These are phyloP conservation scores for Metarhizium sp. DNA, from an alignment of 2,329 filamentous ascomycete species.

Conservation along the genomic window DNA sequence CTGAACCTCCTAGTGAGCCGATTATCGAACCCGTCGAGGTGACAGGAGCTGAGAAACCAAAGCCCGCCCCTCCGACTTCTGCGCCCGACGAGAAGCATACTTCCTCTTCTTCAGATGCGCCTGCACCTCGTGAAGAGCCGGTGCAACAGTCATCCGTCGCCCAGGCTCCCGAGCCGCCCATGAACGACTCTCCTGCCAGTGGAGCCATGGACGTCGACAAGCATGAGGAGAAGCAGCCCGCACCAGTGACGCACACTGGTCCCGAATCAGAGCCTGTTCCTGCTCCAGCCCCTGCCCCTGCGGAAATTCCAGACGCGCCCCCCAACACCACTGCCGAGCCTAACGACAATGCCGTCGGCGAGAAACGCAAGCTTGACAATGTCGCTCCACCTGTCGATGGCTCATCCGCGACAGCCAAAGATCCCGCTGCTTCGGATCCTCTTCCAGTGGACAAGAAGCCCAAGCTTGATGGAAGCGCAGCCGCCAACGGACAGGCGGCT, in stretches of 20 bases:
- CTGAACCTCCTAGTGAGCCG: constrained; percentile 12
- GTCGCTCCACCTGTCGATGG: constrained; percentile 8
- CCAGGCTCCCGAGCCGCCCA: background rate
- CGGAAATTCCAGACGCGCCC: background rate
- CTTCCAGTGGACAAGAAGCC: constrained; percentile 29
- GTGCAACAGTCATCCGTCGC: background rate
- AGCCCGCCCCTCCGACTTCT: constrained; percentile 12
- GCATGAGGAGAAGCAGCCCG: background rate
- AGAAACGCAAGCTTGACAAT: constrained; percentile 31
- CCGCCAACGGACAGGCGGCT: constrained; percentile 9
- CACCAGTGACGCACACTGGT: constrained; percentile 5
- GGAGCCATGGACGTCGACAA: background rate
- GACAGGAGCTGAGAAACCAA: constrained; percentile 14
- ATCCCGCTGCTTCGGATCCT: constrained; percentile 9
- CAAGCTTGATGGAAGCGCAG: constrained; percentile 24
- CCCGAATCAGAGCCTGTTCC: constrained; percentile 3
- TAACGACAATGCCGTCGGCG: constrained; percentile 14
- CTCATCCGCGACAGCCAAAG: constrained; percentile 14
- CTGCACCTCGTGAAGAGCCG: background rate
- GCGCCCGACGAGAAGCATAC: constrained; percentile 11
- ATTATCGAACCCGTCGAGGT: constrained; percentile 17
- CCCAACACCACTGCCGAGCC: constrained; percentile 6
- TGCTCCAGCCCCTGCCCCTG: constrained; percentile 5
- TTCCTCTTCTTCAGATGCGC: background rate
- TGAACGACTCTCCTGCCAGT: background rate